Conservation (phyloP, 768 basidiomycete genomes). For the Termitomyces sp. region DNA sequence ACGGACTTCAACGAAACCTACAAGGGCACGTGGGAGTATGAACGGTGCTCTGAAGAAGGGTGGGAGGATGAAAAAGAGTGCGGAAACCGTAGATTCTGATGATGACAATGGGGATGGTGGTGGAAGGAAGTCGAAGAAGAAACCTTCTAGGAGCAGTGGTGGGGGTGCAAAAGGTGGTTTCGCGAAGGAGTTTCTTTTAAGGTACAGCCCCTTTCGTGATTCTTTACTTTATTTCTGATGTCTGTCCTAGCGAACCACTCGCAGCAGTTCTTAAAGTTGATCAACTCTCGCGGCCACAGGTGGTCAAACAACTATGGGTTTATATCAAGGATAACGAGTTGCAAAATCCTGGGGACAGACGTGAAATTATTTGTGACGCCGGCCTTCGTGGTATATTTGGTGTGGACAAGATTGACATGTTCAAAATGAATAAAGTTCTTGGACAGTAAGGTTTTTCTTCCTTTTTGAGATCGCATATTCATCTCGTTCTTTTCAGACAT, state of each 20-base stretch:
- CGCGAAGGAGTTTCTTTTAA: constrained; percentile 69
- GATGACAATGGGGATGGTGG: constrained; percentile 41
- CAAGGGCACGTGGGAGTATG: constrained; percentile 27
- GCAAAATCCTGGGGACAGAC: constrained; percentile 81
- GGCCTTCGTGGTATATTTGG: constrained; percentile 70
- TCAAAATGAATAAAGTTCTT: constrained; percentile 90
- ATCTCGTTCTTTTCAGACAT: constrained; percentile 21
- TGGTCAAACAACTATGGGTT: constrained; percentile 87
- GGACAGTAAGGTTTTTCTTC: constrained; percentile 49
- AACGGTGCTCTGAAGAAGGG: constrained; percentile 38
- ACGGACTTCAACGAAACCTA: constrained; percentile 34
- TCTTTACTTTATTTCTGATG: constrained; percentile 6
- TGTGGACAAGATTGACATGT: constrained; percentile 85
- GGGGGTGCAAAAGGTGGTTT: constrained; percentile 66
- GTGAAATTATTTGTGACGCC: constrained; percentile 82
- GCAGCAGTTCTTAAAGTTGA: constrained; percentile 62
- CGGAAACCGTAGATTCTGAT: constrained; percentile 47
- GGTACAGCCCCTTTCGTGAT: constrained; percentile 31
- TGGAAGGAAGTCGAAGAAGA: constrained; percentile 44
- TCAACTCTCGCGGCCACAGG: constrained; percentile 78
- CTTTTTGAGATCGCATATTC: not conserved
- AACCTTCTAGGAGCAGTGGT: constrained; percentile 35
- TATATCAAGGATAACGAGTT: constrained; percentile 79
- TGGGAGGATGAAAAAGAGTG: constrained; percentile 45
- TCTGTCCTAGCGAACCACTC: constrained; percentile 54